These are phyloP conservation scores for Malassezia globosa DNA, from an alignment of 1,284 basidiomycete species.

Conservation along the genomic window DNA sequence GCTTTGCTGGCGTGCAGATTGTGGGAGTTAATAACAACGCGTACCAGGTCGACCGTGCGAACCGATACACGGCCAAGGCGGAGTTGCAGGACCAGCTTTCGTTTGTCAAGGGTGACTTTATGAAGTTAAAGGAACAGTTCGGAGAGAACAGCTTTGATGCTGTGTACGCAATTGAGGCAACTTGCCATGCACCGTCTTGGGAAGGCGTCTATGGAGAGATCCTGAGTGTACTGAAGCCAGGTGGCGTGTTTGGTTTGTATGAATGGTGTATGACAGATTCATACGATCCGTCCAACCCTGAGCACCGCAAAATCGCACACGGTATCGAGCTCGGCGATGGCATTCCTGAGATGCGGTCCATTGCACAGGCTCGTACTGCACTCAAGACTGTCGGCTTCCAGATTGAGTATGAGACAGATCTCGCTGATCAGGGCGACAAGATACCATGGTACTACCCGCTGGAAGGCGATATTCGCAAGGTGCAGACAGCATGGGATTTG, in stretches of 20 bases:
- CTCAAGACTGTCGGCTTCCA: slow-evolving; percentile 75
- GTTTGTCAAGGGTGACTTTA: slow-evolving; percentile 65
- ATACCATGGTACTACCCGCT: slow-evolving; percentile 94
- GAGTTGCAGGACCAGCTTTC: slow-evolving; percentile 67
- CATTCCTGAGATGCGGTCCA: slow-evolving; percentile 89
- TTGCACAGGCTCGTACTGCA: slow-evolving; percentile 64
- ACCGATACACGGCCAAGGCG: slow-evolving; percentile 68
- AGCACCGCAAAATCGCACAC: slow-evolving; percentile 85
- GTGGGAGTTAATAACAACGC: slow-evolving; percentile 93
- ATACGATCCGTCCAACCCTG: slow-evolving; percentile 75
- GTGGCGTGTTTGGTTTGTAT: slow-evolving; percentile 93
- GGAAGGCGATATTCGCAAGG: slow-evolving; percentile 80
- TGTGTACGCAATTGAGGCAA: slow-evolving; percentile 97
- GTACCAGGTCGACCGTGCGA: slow-evolving; percentile 79
- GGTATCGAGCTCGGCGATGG: slow-evolving; percentile 69
- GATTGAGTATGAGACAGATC: slow-evolving; percentile 82
- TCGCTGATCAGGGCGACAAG: slow-evolving; percentile 68
- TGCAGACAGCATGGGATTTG: slow-evolving; percentile 83
- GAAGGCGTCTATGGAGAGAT: slow-evolving; percentile 94
- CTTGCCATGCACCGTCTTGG: slow-evolving; percentile 86
- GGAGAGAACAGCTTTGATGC: slow-evolving; percentile 91
- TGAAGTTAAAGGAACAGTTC: slow-evolving; percentile 84
- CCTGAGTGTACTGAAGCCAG: slow-evolving; percentile 86
- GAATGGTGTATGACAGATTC: slow-evolving; percentile 98
- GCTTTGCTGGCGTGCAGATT: slow-evolving; percentile 75